These are phyloP conservation scores for Alternaria burnsii DNA, from an alignment of 2,329 filamentous ascomycete genomes.

Conservation along the genomic window DNA sequence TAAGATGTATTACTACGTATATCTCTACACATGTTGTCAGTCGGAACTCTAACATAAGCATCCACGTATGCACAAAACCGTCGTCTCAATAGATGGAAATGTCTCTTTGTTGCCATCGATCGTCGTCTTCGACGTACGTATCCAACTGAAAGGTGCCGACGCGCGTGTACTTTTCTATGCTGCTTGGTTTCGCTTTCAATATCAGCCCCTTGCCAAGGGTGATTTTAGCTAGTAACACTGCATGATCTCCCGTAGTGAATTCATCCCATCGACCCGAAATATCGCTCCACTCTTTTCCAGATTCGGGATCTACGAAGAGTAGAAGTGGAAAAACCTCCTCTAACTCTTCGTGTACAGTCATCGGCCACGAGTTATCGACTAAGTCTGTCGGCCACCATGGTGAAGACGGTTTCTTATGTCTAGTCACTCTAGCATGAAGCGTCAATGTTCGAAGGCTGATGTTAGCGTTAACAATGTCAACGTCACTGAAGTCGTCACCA, in stretches of 20 bases:
- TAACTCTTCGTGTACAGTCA: neutral
- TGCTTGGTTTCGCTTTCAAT: neutral
- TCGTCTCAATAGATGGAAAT: neutral
- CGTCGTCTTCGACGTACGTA: neutral
- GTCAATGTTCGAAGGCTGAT: neutral
- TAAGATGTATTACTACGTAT: too few species aligned
- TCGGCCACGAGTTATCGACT: neutral
- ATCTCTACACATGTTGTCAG: too few species aligned
- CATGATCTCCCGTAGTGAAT: neutral
- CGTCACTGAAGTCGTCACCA: slow-evolving; percentile 2
- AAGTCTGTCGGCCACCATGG: neutral
- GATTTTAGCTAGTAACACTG: neutral
- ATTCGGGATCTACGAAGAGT: neutral
- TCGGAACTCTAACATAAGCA: too few species aligned
- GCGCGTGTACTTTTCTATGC: neutral
- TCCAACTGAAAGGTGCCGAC: neutral
- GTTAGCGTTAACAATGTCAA: neutral
- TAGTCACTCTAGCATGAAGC: neutral
- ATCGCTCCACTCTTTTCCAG: neutral
- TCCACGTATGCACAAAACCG: neutral
- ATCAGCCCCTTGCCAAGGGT: neutral
- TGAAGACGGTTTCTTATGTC: neutral
- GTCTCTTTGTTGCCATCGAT: neutral
- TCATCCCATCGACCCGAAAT: neutral
- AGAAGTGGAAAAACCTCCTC: neutral